Percentiles rank a stretch among this genome's conserved stretches.
Evolutionary conservation across 768 basidiomycete species (phyloP).

Genomic region (Termitomyces sp.): DNA sequence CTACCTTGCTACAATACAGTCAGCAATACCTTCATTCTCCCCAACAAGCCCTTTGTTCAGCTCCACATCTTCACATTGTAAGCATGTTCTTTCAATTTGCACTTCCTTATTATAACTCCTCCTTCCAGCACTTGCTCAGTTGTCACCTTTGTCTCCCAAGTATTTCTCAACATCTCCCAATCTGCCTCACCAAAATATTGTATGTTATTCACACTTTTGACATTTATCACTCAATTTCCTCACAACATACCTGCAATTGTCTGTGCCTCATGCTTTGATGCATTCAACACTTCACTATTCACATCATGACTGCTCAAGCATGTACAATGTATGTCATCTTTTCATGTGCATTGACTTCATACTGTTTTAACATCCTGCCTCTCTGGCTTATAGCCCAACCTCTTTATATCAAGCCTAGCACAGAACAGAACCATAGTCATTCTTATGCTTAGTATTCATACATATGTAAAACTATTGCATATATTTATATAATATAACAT

Average conservation of each 20-base stretch:
- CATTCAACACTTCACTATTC: no score
- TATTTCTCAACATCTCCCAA: conserved; percentile 89
- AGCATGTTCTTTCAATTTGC: conserved; percentile 31
- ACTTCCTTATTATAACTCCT: conserved; percentile 2
- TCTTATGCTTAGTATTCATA: no score
- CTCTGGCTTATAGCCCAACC: conserved; percentile 81
- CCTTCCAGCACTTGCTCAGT: conserved; percentile 63
- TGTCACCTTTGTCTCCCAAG: conserved; percentile 87
- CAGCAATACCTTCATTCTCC: conserved; percentile 87
- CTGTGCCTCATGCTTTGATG: conserved; percentile 80
- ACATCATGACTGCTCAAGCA: no score
- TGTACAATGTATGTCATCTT: conserved; percentile 62
- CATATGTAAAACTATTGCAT: no score
- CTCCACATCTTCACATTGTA: conserved; percentile 88
- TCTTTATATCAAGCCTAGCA: conserved; percentile 76
- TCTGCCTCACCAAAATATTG: conserved; percentile 93
- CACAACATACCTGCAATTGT: no score
- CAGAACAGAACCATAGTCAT: conserved; percentile 45
- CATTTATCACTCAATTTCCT: conserved; percentile 4
- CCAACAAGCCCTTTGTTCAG: conserved; percentile 90
- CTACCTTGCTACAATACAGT: conserved; percentile 78
- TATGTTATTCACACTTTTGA: conserved; percentile 31
- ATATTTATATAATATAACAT: no score
- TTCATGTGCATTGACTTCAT: conserved; percentile 5
- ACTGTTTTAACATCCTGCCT: conserved; percentile 57